Evolutionary conservation across 305 asterid genomes (phyloP), one percentile per base, ranked within the genome.

Genomic region (Fraxinus velutina): DNA sequence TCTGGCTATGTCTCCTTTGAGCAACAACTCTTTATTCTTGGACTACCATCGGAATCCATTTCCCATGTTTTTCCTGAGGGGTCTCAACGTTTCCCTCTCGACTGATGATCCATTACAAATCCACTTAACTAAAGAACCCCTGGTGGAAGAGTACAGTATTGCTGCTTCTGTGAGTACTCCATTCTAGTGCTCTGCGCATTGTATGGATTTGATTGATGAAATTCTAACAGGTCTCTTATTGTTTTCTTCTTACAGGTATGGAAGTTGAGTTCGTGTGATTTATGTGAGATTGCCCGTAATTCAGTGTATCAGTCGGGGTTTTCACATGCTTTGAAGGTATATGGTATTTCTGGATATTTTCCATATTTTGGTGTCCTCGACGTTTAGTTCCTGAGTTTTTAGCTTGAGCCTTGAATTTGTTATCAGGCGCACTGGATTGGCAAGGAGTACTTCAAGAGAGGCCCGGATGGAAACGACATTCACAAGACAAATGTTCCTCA

Each of bases 31-130:
- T 12, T 84, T 96, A 82, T 96, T 96, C 90, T 81, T 96, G 83
- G 99, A 96, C 90, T 96, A 96, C 89, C 99, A 94, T 78, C 98
- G 99, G 64, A 96, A 96, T 87, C 99, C 98, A 6, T 89, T 96
- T 32, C 98, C 99, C 27, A 87, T 89, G 90, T 96, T 96, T 83
- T 96, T 96, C 92, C 86, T 91, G 50, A 94, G 99, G 44, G 99
- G 99, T 77, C 98, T 96, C 76, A 94, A 94, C 75, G 99, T 96
- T 55, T 96, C 98, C 30, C 97, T 96, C 70, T 96, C 99, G 19
- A 96, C 99, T 78, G 98, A 94, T 55, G 98, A 96, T 87, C 99
- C 99, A 50, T 87, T 96, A 78, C 99, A 96, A 88, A 96, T 96
- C 79, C 99, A 96, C 90, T 86, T 96, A 76, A 96, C 99, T 15